Percentiles rank a stretch among this genome's conserved stretches.
phyloP scores from a whole-genome alignment of 768 basidiomycete species.

The Boletus sp. region DNA sequence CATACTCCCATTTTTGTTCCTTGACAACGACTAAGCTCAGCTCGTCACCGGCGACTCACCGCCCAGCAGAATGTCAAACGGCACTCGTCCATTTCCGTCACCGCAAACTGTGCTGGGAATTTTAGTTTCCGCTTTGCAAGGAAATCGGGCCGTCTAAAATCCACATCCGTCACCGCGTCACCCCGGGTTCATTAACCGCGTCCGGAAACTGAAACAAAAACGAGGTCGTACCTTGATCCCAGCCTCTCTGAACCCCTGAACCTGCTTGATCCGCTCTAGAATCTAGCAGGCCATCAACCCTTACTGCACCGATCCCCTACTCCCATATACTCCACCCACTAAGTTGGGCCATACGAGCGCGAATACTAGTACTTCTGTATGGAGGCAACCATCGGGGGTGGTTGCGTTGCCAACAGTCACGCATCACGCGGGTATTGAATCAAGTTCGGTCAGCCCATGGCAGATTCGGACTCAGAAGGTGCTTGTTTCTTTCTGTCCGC shows the following conservation, averaged over 20 bases:
- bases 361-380: no score
- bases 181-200: neutral
- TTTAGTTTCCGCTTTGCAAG: conserved; percentile 93
- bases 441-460: no score
- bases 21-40: conserved; percentile 47
- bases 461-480: no score
- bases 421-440: no score
- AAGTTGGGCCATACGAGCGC: conserved; percentile 87
- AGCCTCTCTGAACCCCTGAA: conserved; percentile 74
- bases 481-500: no score
- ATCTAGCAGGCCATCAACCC: conserved; percentile 84
- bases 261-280: conserved; percentile 81
- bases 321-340: no score
- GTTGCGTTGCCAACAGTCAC: no score
- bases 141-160: conserved; percentile 81
- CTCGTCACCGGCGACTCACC: conserved; percentile 60
- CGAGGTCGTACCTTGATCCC: conserved; percentile 75
- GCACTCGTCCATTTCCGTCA: conserved; percentile 87
- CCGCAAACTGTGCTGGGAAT: conserved; percentile 79
- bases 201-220: neutral
- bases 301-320: conserved; percentile 85
- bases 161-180: neutral
- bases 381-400: no score
- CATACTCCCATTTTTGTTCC: no score
- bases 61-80: conserved; percentile 88